These are phyloP conservation scores for Calonectria henricotiae DNA, from an alignment of 2,329 filamentous ascomycete species.

Conservation along the genomic window DNA sequence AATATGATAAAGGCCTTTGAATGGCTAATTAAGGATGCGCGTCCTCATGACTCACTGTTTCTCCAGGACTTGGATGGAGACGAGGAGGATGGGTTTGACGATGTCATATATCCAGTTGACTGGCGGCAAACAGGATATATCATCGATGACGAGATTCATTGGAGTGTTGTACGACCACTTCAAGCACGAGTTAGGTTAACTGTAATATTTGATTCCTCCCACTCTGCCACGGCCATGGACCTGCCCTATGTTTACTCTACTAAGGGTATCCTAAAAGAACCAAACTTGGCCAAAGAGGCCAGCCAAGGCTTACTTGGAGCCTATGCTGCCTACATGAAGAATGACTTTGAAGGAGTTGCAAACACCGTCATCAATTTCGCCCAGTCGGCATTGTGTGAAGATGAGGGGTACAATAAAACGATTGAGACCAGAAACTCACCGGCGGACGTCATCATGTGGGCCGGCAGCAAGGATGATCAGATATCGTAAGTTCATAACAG, in stretches of 20 bases:
- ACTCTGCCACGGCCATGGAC: slow-evolving; percentile 84
- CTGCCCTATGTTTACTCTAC: slow-evolving; percentile 87
- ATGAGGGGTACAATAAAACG: slow-evolving; percentile 84
- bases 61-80: slow-evolving; percentile 83
- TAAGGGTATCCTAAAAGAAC: slow-evolving; percentile 85
- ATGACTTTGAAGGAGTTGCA: slow-evolving; percentile 87
- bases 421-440: slow-evolving; percentile 92
- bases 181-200: slow-evolving; percentile 87
- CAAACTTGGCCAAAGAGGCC: slow-evolving; percentile 85
- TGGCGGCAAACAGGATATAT: slow-evolving; percentile 80
- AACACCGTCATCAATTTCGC: slow-evolving; percentile 85
- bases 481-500: slow-evolving; percentile 74
- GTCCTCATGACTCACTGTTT: slow-evolving; percentile 83
- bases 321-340: slow-evolving; percentile 86
- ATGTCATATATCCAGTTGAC: slow-evolving; percentile 86
- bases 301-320: slow-evolving; percentile 81
- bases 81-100: slow-evolving; percentile 84
- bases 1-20: slow-evolving; percentile 84
- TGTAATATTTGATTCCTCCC: slow-evolving; percentile 87
- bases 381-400: slow-evolving; percentile 87
- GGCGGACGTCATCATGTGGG: slow-evolving; percentile 98
- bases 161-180: slow-evolving; percentile 83
- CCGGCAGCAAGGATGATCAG: slow-evolving; percentile 94
- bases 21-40: slow-evolving; percentile 81
- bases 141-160: slow-evolving; percentile 85